phyloP scores from a whole-genome alignment of 2,329 filamentous ascomycete species.

The Purpureocillium lavendulum region DNA sequence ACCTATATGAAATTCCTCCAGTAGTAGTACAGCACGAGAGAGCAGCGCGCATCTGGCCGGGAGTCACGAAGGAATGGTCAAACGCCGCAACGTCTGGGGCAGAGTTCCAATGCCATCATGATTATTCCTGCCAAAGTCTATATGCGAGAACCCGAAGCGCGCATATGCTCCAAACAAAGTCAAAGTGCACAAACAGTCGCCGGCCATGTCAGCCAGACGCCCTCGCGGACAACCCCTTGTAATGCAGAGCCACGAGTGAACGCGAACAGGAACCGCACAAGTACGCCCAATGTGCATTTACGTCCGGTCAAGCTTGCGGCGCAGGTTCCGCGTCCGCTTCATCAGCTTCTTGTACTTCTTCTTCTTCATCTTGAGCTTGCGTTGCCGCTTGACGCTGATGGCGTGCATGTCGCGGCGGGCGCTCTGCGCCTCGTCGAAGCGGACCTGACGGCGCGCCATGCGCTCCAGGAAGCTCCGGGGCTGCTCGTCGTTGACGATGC shows the following conservation, averaged over 20 bases:
- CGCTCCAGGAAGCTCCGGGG: slow-evolving; percentile 59
- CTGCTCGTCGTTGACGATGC: slow-evolving; percentile 42
- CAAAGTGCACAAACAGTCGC: slow-evolving; percentile 12
- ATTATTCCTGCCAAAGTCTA: slow-evolving; percentile 26
- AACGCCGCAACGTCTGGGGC: too few relatives aligned
- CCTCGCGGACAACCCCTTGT: slow-evolving; percentile 14
- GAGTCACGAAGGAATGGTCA: background rate
- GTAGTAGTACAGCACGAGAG: background rate
- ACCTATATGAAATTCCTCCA: background rate
- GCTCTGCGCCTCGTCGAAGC: slow-evolving; percentile 45
- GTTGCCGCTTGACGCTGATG: slow-evolving; percentile 85
- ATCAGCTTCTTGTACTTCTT: slow-evolving; percentile 99
- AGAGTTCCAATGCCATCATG: slow-evolving; percentile 12
- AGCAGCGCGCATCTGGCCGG: background rate
- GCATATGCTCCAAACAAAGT: slow-evolving; percentile 16
- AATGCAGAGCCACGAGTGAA: slow-evolving; percentile 13
- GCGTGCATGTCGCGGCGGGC: slow-evolving; percentile 55
- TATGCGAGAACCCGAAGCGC: slow-evolving; percentile 18
- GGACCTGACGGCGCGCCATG: slow-evolving; percentile 56
- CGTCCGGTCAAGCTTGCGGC: slow-evolving; percentile 71
- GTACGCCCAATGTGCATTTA: slow-evolving; percentile 20
- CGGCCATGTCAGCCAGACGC: slow-evolving; percentile 22
- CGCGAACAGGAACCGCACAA: slow-evolving; percentile 13
- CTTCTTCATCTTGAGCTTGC: slow-evolving; percentile 99
- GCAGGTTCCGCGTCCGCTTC: slow-evolving; percentile 80